phyloP scores from a whole-genome alignment of 2,329 filamentous ascomycete species.

The Fusarium bulbicola region DNA sequence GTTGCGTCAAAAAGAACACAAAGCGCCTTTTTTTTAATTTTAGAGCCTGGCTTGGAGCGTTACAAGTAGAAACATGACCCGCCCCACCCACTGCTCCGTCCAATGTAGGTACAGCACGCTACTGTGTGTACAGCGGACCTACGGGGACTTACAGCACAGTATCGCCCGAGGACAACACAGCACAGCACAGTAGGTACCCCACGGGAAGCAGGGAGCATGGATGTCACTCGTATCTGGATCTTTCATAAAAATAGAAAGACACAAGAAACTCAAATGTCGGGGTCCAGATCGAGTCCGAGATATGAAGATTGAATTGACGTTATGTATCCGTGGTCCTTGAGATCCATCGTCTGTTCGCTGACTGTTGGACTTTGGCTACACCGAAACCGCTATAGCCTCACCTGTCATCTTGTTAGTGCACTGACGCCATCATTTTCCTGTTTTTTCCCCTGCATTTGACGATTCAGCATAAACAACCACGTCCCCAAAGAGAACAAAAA shows the following conservation, averaged over 20 bases:
- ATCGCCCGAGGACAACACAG: not conserved
- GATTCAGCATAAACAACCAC: not conserved
- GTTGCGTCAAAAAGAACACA: constrained; percentile 6
- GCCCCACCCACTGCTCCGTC: not conserved
- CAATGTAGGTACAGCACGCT: constrained; percentile 13
- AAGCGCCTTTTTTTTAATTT: not conserved
- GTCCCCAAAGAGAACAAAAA: not conserved
- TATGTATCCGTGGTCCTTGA: not conserved
- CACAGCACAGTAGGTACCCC: not conserved
- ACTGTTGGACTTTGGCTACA: not conserved
- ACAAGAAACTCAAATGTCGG: not conserved
- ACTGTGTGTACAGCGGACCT: not conserved
- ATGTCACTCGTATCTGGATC: constrained; percentile 1
- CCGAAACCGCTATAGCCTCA: constrained; percentile 11
- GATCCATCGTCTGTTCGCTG: not conserved
- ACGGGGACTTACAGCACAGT: constrained; percentile 7
- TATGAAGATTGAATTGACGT: constrained; percentile 1
- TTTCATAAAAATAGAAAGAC: not conserved
- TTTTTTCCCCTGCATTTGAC: constrained; percentile 19
- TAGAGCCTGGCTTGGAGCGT: not conserved
- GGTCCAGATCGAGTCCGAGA: not conserved
- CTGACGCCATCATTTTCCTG: constrained; percentile 27
- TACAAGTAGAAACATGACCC: constrained; percentile 12
- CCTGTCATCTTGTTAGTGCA: constrained; percentile 7
- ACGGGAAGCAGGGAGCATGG: constrained; percentile 1